A percentile compares a stretch with the other conserved stretches of the same genome.
phyloP scores from a whole-genome alignment of 2,329 filamentous ascomycete species.

The Ilyonectria robusta region DNA sequence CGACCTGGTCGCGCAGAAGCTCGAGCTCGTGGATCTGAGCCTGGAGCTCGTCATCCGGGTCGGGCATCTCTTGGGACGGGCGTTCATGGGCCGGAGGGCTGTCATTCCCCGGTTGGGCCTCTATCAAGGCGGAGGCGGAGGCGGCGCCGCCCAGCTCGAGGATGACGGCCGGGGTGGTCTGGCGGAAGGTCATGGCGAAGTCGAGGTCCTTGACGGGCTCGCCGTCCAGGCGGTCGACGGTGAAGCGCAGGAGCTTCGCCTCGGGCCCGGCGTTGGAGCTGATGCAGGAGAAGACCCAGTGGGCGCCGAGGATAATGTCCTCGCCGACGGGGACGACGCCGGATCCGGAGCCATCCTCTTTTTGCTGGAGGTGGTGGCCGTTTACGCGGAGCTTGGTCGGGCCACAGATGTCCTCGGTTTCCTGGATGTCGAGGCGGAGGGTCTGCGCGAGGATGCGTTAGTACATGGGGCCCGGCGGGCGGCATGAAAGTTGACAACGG shows the following conservation, averaged over 20 bases:
- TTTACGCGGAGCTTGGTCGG: constrained; percentile 63
- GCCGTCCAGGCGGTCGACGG: constrained; percentile 60
- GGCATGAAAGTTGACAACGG: neutral
- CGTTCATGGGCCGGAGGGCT: constrained; percentile 16
- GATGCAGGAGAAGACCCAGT: constrained; percentile 64
- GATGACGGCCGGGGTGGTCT: constrained; percentile 59
- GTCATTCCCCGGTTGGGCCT: neutral
- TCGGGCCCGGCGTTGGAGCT: constrained; percentile 56
- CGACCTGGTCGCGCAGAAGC: constrained; percentile 58
- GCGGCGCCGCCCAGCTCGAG: constrained; percentile 59
- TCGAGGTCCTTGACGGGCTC: constrained; percentile 54
- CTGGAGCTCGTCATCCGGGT: constrained; percentile 53
- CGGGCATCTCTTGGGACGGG: constrained; percentile 45
- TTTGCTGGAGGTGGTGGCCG: constrained; percentile 58
- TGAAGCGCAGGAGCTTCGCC: constrained; percentile 62
- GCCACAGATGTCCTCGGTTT: constrained; percentile 62
- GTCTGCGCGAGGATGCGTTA: constrained; percentile 45
- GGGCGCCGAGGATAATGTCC: constrained; percentile 57
- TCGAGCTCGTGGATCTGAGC: constrained; percentile 62
- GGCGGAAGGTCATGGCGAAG: constrained; percentile 63
- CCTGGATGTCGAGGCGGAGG: constrained; percentile 61
- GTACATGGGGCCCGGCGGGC: neutral
- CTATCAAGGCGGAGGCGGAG: constrained; percentile 32
- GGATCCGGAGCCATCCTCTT: constrained; percentile 57
- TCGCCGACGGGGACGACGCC: constrained; percentile 58